Conservation (phyloP, 2,329 filamentous ascomycete species). For the Orbilia blumenaviensis region DNA sequence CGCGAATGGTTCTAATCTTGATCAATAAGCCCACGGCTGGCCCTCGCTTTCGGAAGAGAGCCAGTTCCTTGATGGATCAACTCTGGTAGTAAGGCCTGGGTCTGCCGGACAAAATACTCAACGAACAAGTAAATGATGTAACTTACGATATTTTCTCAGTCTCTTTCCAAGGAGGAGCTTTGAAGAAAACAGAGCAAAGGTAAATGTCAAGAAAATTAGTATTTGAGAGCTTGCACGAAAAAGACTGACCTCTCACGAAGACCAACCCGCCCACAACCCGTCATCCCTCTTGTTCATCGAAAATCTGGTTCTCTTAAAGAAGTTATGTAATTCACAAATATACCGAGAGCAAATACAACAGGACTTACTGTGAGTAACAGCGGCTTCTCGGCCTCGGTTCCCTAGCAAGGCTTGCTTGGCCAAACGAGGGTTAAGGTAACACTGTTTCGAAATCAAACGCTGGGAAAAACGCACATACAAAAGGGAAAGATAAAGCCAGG, state of each 20-base stretch:
- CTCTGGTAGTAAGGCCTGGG: neutral
- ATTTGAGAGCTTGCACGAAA: slow-evolving; percentile 22
- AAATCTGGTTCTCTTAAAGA: slow-evolving; percentile 40
- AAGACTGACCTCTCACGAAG: slow-evolving; percentile 47
- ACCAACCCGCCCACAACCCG: neutral
- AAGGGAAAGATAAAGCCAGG: slow-evolving; percentile 18
- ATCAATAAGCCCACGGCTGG: neutral
- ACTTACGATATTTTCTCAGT: slow-evolving; percentile 14
- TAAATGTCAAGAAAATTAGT: slow-evolving; percentile 23
- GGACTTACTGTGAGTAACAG: slow-evolving; percentile 47
- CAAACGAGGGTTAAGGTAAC: neutral
- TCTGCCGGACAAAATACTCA: neutral
- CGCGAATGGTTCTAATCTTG: neutral
- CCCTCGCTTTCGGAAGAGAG: neutral
- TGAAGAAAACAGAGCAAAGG: neutral
- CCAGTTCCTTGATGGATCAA: neutral
- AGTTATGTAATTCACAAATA: slow-evolving; percentile 52
- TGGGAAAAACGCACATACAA: slow-evolving; percentile 37
- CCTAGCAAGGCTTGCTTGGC: neutral
- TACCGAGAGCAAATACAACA: slow-evolving; percentile 33
- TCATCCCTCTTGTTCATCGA: slow-evolving; percentile 15
- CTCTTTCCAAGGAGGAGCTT: neutral
- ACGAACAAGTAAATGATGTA: neutral
- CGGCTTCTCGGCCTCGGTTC: slow-evolving; percentile 10
- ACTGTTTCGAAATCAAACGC: slow-evolving; percentile 28